Evolutionary conservation across 2,329 filamentous ascomycete species (phyloP), one percentile per base, ranked within the genome.

Genomic region (Colletotrichum truncatum): DNA sequence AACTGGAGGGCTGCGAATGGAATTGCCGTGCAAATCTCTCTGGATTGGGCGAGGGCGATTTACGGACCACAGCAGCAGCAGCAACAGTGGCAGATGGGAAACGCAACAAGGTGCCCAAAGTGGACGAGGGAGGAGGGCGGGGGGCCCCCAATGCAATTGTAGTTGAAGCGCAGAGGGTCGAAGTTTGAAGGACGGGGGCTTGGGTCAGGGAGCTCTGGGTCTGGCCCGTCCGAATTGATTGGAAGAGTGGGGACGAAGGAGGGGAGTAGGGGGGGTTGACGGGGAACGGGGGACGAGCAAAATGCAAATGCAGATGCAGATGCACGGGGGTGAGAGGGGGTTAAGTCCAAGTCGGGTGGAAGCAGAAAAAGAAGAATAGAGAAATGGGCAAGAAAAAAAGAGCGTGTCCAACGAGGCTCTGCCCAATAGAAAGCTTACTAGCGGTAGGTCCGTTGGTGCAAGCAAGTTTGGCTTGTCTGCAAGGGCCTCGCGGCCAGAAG

Each of bases 181-280:
- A 65, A 54, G 57, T 62, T 49, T 62, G 57, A 51, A 51, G 58
- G 62, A 62, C 43, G 57, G 57, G 56, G 62, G 57, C 51, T 62
- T 28, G 49, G 62, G 49, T 65, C 49, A 55, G 51, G 49, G 56
- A 62, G 62, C 58, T 51, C 57, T 49, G 49, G 62, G 57, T 62
- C 57, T 65, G 57, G 62, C 57, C 49, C 62, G 57, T 65, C 57
- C 43, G 62, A 55, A 65, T 65, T 65, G 62, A 65, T 65, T 65
- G 62, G 49, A 65, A 62, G 39, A 65, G 62, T 65, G 62, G 62
- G 6, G 62, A 65, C 25, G 36, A 52, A 46, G 48, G 61, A 53
- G 49, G 60, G 36, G 28, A 10, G 14, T 36, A 58, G 25, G 41
- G 52, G 45, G 46, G 26, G 28, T 25, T 34, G 36, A 62, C 49